Evolutionary conservation across 2,329 filamentous ascomycete genomes (phyloP).

Genomic region (Akanthomyces uredinophilus): DNA sequence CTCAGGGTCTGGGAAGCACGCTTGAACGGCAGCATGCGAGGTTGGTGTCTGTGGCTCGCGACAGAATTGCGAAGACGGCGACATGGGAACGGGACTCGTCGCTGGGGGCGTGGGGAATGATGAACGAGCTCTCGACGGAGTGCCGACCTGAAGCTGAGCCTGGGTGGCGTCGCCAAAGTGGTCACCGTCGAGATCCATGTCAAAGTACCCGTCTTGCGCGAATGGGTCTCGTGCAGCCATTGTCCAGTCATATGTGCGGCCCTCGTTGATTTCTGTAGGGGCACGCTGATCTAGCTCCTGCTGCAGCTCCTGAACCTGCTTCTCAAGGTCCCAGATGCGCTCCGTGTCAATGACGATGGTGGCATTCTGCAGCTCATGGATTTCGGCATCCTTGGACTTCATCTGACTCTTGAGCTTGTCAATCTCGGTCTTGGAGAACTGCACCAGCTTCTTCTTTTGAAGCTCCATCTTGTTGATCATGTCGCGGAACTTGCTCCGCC

Average conservation of each 20-base stretch:
- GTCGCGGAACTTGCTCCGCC: slow-evolving; percentile 52
- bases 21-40: slow-evolving; percentile 37
- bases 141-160: slow-evolving; percentile 47
- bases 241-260: slow-evolving; percentile 44
- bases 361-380: slow-evolving; percentile 46
- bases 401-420: slow-evolving; percentile 44
- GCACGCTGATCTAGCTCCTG: slow-evolving; percentile 25
- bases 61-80: slow-evolving; percentile 32
- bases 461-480: slow-evolving; percentile 50
- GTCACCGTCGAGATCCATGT: slow-evolving; percentile 36
- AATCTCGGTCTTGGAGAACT: slow-evolving; percentile 42
- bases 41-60: slow-evolving; percentile 11
- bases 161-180: slow-evolving; percentile 47
- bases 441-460: slow-evolving; percentile 38
- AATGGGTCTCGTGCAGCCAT: slow-evolving; percentile 44
- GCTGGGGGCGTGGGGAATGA: slow-evolving; percentile 53
- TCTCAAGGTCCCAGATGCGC: slow-evolving; percentile 38
- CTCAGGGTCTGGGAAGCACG: slow-evolving; percentile 36
- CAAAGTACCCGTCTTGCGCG: slow-evolving; percentile 28
- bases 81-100: slow-evolving; percentile 42
- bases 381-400: slow-evolving; percentile 46
- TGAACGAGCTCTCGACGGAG: slow-evolving; percentile 38
- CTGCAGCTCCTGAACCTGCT: slow-evolving; percentile 33
- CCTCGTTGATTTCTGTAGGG: slow-evolving; percentile 21
- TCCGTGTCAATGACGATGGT: slow-evolving; percentile 46